phyloP scores from a whole-genome alignment of 345 rosid genomes.

The Gossypium anomalum region DNA sequence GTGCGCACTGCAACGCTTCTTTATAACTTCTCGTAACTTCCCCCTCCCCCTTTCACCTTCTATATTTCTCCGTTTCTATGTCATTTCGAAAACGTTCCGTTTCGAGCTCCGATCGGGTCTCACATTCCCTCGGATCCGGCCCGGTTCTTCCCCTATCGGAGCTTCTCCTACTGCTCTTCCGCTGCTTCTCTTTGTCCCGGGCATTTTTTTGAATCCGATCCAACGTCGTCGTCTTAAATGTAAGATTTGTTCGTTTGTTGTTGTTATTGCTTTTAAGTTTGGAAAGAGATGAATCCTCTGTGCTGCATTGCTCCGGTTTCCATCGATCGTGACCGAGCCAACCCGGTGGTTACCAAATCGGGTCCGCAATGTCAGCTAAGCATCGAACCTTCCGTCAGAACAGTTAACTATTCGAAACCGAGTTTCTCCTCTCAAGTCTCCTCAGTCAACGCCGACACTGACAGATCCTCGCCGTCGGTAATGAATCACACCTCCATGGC shows the following conservation, averaged over 20 bases:
- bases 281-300: slow-evolving; percentile 74
- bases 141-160: slow-evolving; percentile 10
- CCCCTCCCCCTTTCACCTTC: background rate
- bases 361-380: slow-evolving; percentile 41
- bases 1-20: slow-evolving; percentile 31
- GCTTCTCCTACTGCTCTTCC: background rate
- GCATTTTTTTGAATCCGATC: slow-evolving; percentile 11
- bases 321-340: slow-evolving; percentile 75
- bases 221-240: background rate
- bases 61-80: slow-evolving; percentile 24
- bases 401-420: slow-evolving; percentile 47
- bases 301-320: slow-evolving; percentile 99
- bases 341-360: slow-evolving; percentile 58
- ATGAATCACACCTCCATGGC: slow-evolving; percentile 21
- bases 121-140: slow-evolving; percentile 19
- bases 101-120: slow-evolving; percentile 42
- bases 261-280: background rate
- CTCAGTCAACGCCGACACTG: slow-evolving; percentile 42
- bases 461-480: slow-evolving; percentile 20
- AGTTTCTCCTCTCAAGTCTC: slow-evolving; percentile 61
- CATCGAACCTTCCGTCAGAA: slow-evolving; percentile 27
- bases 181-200: background rate
- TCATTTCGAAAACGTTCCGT: slow-evolving; percentile 33
- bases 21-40: slow-evolving; percentile 30
- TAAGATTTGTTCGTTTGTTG: slow-evolving; percentile 3